Evolutionary conservation across 306 rosid species (phyloP).

Genomic region (Gastrolobium bilobum): DNA sequence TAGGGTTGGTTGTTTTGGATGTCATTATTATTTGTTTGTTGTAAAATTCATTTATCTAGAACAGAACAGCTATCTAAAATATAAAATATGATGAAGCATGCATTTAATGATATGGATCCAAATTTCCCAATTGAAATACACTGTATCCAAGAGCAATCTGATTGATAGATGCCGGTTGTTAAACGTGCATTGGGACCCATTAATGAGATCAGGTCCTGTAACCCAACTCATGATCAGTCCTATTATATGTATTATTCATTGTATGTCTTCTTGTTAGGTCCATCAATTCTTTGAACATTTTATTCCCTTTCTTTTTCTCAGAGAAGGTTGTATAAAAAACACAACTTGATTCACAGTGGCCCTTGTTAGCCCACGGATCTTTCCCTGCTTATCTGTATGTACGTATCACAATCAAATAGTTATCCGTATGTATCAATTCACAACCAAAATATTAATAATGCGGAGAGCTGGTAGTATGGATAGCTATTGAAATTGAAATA

Average conservation of each 20-base stretch:
- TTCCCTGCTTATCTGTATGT: too few species aligned
- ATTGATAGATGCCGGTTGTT: not conserved
- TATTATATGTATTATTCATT: not conserved
- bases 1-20: constrained; percentile 20
- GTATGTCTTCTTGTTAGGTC: not conserved
- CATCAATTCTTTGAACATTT: not conserved
- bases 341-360: not conserved
- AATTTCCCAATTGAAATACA: not conserved
- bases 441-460: not conserved
- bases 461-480: not conserved
- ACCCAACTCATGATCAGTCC: not conserved
- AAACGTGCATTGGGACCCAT: not conserved
- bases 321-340: not conserved
- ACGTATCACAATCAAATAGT: not conserved
- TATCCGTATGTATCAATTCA: too few species aligned
- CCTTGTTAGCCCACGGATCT: constrained; percentile 14
- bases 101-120: not conserved
- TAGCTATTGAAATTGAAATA: not conserved
- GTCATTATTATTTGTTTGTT: not conserved
- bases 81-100: constrained; percentile 10
- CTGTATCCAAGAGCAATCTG: not conserved
- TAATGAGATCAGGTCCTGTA: not conserved
- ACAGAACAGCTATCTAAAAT: constrained; percentile 3
- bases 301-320: not conserved
- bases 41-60: not conserved